Conservation (phyloP, 2,329 filamentous ascomycete genomes). For the Sporothrix euskadiensis region DNA sequence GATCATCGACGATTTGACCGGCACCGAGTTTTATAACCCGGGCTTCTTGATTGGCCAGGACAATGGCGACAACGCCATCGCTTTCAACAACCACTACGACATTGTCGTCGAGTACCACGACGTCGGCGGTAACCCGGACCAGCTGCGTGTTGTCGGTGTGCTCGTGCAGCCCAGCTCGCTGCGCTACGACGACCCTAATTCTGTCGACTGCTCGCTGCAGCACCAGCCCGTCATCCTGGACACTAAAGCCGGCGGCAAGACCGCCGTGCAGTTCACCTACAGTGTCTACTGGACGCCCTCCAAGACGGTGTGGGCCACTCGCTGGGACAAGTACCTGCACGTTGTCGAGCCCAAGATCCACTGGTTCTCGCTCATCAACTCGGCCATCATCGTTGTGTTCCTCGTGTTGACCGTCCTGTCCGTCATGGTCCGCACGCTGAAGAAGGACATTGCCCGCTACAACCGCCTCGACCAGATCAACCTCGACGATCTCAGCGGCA, state of each 20-base stretch:
- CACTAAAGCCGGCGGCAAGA: conserved; percentile 55
- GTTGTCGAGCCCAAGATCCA: conserved; percentile 98
- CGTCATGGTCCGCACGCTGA: conserved; percentile 82
- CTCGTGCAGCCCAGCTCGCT: conserved; percentile 79
- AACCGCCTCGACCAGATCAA: conserved; percentile 91
- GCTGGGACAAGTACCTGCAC: conserved; percentile 98
- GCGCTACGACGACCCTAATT: conserved; percentile 56
- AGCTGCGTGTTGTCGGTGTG: conserved; percentile 88
- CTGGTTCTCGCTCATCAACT: conserved; percentile 98
- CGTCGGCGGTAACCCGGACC: conserved; percentile 63
- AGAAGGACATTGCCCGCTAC: conserved; percentile 95
- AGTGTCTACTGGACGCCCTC: conserved; percentile 87
- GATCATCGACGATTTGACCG: conserved; percentile 72
- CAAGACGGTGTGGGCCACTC: conserved; percentile 85
- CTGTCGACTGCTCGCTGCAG: conserved; percentile 63
- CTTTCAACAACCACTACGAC: conserved; percentile 92
- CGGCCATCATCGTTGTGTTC: conserved; percentile 90
- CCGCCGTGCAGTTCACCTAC: conserved; percentile 82
- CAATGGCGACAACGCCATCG: conserved; percentile 51
- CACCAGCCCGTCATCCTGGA: conserved; percentile 63
- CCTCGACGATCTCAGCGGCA: conserved; percentile 83
- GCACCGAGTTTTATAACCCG: conserved; percentile 82
- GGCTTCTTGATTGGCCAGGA: conserved; percentile 77
- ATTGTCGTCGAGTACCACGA: conserved; percentile 91
- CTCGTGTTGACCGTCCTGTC: conserved; percentile 88